A percentile compares a stretch with the other conserved stretches of the same genome.
phyloP scores from a whole-genome alignment of 2,329 filamentous ascomycete genomes.

The Xylariales sp. region DNA sequence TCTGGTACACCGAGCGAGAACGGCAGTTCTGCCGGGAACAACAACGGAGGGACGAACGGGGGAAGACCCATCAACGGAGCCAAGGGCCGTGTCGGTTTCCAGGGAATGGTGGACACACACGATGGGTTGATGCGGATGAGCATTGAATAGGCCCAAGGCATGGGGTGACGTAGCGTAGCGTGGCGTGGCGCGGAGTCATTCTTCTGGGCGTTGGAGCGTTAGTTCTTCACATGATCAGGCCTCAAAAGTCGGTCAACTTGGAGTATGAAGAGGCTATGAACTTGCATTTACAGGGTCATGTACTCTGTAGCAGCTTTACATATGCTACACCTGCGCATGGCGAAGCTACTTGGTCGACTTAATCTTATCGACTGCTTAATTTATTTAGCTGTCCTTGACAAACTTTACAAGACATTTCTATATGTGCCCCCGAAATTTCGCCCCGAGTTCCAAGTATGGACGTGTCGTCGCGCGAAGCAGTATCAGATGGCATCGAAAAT shows the following conservation, averaged over 20 bases:
- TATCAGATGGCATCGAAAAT: too few relatives aligned
- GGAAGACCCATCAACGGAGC: slow-evolving; percentile 45
- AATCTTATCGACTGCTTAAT: not conserved
- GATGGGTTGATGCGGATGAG: slow-evolving; percentile 96
- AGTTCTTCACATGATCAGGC: not conserved
- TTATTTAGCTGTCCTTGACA: not conserved
- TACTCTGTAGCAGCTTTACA: too few relatives aligned
- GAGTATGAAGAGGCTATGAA: too few relatives aligned
- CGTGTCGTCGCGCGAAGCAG: too few relatives aligned
- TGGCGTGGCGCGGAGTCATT: too few relatives aligned
- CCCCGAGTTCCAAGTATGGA: not conserved
- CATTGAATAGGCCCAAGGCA: slow-evolving; percentile 62
- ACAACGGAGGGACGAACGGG: slow-evolving; percentile 10
- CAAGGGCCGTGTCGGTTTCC: slow-evolving; percentile 68
- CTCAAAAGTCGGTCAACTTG: too few relatives aligned
- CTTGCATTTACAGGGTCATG: too few relatives aligned
- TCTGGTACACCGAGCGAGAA: slow-evolving; percentile 46
- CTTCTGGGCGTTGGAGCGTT: not conserved
- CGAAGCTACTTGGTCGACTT: too few relatives aligned
- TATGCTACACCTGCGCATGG: too few relatives aligned
- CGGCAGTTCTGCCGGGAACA: slow-evolving; percentile 33
- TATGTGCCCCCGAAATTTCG: not conserved
- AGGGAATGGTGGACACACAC: slow-evolving; percentile 94
- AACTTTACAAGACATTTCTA: not conserved
- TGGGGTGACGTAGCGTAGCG: too few relatives aligned